These are phyloP conservation scores for Yueomyces sinensis DNA, from an alignment of 805 yeast genomes.

Conservation along the genomic window DNA sequence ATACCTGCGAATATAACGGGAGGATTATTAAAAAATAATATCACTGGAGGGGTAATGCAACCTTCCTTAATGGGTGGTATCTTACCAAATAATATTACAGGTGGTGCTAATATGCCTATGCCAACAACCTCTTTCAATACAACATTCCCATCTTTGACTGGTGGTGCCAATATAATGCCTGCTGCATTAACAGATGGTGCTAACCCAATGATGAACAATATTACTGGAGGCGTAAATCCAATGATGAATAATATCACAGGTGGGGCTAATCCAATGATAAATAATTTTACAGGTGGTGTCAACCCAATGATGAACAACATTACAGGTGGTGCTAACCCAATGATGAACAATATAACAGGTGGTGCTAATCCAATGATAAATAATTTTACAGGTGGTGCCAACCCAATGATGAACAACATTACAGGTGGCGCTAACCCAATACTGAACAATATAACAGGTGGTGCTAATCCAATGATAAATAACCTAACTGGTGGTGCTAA, in stretches of 20 bases:
- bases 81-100: constrained; percentile 3
- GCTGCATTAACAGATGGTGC: background rate
- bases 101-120: constrained; percentile 6
- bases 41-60: constrained; percentile 1
- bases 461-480: constrained; percentile 1
- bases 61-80: background rate
- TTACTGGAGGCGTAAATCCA: background rate
- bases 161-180: background rate
- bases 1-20: constrained; percentile 1
- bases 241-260: constrained; percentile 7
- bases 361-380: background rate
- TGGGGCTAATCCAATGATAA: constrained; percentile 8
- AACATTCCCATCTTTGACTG: constrained; percentile 2
- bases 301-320: background rate
- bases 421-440: constrained; percentile 1
- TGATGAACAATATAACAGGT: background rate
- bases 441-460: background rate
- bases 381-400: constrained; percentile 4
- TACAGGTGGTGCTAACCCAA: background rate
- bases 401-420: constrained; percentile 3
- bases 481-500: background rate
- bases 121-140: no score
- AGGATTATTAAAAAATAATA: background rate
- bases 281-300: constrained; percentile 1
- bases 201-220: background rate